These are phyloP conservation scores for Xylaria palmicola DNA, from an alignment of 495 filamentous ascomycete species.

Conservation along the genomic window DNA sequence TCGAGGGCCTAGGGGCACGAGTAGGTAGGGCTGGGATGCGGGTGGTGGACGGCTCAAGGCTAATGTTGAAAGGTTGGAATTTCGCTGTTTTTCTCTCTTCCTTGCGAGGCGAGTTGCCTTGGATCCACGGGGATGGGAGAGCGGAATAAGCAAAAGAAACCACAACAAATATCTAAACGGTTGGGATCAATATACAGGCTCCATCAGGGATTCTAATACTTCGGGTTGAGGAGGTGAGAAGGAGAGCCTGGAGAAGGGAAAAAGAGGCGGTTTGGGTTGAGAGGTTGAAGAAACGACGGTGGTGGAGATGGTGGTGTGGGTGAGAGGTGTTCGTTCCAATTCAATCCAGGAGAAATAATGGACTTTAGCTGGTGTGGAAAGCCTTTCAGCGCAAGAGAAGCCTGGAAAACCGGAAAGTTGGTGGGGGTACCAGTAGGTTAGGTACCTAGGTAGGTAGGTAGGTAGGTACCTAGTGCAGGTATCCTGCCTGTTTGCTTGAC, in stretches of 20 bases:
- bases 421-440: not conserved
- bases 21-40: conserved; percentile 7
- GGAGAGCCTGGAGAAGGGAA: conserved; percentile 40
- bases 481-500: not conserved
- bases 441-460: not conserved
- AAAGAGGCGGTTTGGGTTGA: conserved; percentile 24
- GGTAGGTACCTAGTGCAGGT: not conserved
- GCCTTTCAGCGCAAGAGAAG: not conserved
- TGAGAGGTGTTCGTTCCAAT: conserved; percentile 7
- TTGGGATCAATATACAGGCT: conserved; percentile 52
- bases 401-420: conserved; percentile 9
- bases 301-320: conserved; percentile 7
- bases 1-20: not conserved
- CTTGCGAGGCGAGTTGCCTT: conserved; percentile 1
- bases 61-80: conserved; percentile 14
- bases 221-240: conserved; percentile 36
- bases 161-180: conserved; percentile 32
- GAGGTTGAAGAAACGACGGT: conserved; percentile 16
- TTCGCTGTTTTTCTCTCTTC: conserved; percentile 6
- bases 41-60: not conserved
- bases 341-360: conserved; percentile 3
- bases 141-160: conserved; percentile 34
- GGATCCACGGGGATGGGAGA: conserved; percentile 28
- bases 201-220: conserved; percentile 56
- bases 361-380: not conserved